These are phyloP conservation scores for Penicillium lividum DNA, from an alignment of 495 filamentous ascomycete species.

Conservation along the genomic window DNA sequence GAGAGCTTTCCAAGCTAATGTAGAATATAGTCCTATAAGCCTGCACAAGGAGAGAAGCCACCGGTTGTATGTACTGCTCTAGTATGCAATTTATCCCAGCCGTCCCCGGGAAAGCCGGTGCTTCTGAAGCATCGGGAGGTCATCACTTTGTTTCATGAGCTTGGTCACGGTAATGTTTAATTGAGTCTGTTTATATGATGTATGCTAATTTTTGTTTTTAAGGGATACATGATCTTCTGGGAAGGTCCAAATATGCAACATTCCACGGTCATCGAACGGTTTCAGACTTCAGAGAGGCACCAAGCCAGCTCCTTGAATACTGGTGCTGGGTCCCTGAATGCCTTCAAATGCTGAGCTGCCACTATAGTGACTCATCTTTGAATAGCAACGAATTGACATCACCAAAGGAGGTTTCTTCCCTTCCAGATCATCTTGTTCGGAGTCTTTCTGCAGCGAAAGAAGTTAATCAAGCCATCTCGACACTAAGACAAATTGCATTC, in stretches of 20 bases:
- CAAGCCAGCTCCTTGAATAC: conserved; percentile 16
- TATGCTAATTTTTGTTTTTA: neutral
- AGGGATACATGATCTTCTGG: conserved; percentile 13
- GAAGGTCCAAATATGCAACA: conserved; percentile 15
- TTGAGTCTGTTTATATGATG: neutral
- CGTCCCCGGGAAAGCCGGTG: conserved; percentile 3
- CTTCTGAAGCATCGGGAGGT: conserved; percentile 14
- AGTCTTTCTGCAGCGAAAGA: conserved; percentile 1
- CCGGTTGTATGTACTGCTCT: conserved; percentile 14
- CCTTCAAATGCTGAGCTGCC: conserved; percentile 10
- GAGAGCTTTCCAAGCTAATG: neutral
- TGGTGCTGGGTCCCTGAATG: conserved; percentile 16
- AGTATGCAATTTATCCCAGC: conserved; percentile 12
- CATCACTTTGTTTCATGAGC: conserved; percentile 15
- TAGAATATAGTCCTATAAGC: conserved; percentile 2
- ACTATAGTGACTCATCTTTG: conserved; percentile 4
- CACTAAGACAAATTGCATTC: conserved; percentile 10
- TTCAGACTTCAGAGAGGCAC: conserved; percentile 13
- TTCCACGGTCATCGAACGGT: conserved; percentile 16
- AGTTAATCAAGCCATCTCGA: conserved; percentile 6
- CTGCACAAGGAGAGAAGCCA: neutral
- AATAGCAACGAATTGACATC: neutral
- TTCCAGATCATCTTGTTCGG: neutral
- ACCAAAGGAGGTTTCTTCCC: neutral
- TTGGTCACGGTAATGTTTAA: conserved; percentile 9